Conservation (phyloP, 1,284 basidiomycete species). For the Amylostereum areolatum region DNA sequence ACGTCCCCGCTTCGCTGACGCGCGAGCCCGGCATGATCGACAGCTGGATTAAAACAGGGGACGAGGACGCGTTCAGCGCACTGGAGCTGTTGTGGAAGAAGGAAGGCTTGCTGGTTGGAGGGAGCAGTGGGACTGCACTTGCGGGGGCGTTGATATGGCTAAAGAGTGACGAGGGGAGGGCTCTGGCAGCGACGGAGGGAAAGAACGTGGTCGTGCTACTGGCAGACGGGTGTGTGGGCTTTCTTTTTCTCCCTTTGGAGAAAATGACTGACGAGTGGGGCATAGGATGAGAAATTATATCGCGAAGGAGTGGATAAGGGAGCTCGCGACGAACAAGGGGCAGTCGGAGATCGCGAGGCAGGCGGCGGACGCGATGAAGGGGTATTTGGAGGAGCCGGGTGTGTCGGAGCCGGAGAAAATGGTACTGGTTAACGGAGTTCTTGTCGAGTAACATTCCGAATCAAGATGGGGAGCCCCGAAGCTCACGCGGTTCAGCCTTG, state of each 20-base stretch:
- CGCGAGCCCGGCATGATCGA: conserved; percentile 51
- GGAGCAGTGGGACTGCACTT: conserved; percentile 83
- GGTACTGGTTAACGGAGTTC: background rate
- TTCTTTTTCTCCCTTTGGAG: background rate
- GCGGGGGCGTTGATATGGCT: conserved; percentile 78
- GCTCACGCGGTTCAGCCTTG: no score
- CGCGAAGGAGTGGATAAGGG: conserved; percentile 1
- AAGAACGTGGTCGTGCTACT: conserved; percentile 86
- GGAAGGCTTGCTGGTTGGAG: conserved; percentile 90
- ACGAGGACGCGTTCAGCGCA: conserved; percentile 77
- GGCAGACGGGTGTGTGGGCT: conserved; percentile 71
- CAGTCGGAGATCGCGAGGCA: background rate
- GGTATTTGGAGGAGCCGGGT: conserved; percentile 2
- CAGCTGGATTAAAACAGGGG: conserved; percentile 81
- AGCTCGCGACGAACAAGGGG: background rate
- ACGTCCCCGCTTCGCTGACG: conserved; percentile 76
- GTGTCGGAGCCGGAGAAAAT: conserved; percentile 3
- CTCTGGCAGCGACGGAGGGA: conserved; percentile 61
- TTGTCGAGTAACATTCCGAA: no score
- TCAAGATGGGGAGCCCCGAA: no score
- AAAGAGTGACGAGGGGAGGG: conserved; percentile 58
- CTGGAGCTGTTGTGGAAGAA: conserved; percentile 73
- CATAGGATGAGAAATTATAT: conserved; percentile 1
- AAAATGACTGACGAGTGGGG: background rate
- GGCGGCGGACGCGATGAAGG: background rate